A percentile compares a stretch with the other conserved stretches of the same genome.
These are phyloP conservation scores for Musa schizocarpa DNA, from an alignment of 176 grass and related monocot genomes.

Conservation along the genomic window DNA sequence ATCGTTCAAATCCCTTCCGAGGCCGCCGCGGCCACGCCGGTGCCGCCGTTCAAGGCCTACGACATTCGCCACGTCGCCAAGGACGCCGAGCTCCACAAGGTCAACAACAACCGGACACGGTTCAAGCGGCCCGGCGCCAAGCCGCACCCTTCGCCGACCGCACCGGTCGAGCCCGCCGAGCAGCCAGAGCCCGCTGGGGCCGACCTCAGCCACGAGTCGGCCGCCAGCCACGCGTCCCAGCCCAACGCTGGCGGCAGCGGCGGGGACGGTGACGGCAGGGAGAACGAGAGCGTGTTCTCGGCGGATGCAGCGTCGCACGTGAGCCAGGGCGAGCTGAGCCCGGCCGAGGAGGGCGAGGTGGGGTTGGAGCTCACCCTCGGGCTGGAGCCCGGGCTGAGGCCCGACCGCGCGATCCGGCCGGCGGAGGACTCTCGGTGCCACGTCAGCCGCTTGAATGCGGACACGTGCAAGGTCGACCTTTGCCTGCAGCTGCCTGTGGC, in stretches of 20 bases:
- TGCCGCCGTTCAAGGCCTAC: constrained; percentile 17
- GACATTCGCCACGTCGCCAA: constrained; percentile 50
- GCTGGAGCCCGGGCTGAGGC: neutral
- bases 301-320: constrained; percentile 41
- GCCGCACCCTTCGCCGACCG: neutral
- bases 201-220: constrained; percentile 18
- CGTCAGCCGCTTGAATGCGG: neutral
- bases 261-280: neutral
- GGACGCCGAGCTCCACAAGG: constrained; percentile 21
- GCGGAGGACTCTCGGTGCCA: neutral
- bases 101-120: constrained; percentile 19
- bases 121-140: constrained; percentile 39
- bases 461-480: neutral
- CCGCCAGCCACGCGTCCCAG: constrained; percentile 27
- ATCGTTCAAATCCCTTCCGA: constrained; percentile 30
- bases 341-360: neutral
- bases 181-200: neutral
- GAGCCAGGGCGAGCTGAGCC: constrained; percentile 22
- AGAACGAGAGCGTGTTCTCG: constrained; percentile 2
- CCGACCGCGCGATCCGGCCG: neutral
- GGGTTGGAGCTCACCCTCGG: constrained; percentile 26
- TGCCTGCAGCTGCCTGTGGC: neutral
- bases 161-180: too few species aligned
- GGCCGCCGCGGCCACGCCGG: constrained; percentile 11
- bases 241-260: neutral